Evolutionary conservation across 2,329 filamentous ascomycete genomes (phyloP), one percentile per base, ranked within the genome.

Genomic region (Fusarium nisikadoi): DNA sequence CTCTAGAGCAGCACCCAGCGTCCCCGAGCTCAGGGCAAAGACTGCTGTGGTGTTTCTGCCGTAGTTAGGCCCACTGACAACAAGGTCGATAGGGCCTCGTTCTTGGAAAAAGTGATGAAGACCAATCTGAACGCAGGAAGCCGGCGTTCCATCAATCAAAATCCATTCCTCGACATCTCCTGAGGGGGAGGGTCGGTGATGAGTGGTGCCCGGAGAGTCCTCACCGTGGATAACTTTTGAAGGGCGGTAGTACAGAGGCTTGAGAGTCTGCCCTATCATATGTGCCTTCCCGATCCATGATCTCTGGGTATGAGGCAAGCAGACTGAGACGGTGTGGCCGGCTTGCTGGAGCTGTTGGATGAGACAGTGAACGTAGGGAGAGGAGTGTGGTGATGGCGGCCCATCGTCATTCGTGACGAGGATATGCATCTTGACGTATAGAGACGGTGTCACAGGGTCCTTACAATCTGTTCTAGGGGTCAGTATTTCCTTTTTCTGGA

Each of bases 221-320:
- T 81, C 82, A 56, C 81, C 81, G 68, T 84, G 81, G 33, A 82
- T 79, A 20, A 80, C 79, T 41, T 79, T 68, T n/a, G 80, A 85
- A 19, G 88, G 88, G 2, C 92, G 92, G 84, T 94, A 97, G 85
- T 97, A 97, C 33, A 89, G 87, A 13, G 94, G 94, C 80, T 92
- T 94, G 69, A 97, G 89, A 14, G 93, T 93, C 80, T 95, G 92
- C 62, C 95, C 95, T 77, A 98, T 94, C 78, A 98, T 93, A 82
- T 98, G 96, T 6, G 96, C 96, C 86, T 99, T 99, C 76, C 95
- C 95, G 78, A 99, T 98, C 96, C 96, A 99, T 62, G 94, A 97
- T 70, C 95, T 91, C 83, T 99, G 96, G 11, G 91, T 92, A 81
- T 98, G 90, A 4, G 96, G 96, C 19, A 99, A 89, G 71, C 96